Base-by-base conservation (phyloP, 1,284 basidiomycete genomes). In the Paramarasmius palmivorus region DNA sequence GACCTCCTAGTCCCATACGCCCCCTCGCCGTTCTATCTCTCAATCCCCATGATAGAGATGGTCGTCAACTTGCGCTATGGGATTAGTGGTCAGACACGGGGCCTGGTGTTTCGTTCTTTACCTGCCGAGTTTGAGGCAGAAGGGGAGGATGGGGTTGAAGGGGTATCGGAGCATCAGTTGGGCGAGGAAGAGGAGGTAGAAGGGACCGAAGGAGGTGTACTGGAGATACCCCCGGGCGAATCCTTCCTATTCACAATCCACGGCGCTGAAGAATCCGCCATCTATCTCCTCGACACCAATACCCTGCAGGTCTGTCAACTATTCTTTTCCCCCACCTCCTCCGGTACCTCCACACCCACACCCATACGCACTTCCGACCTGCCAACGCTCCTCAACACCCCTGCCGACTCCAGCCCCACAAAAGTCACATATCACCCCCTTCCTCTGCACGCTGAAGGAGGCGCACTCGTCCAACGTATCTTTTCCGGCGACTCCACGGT, bases 31-130 rank as follows among this genome's bases (percentile, higher is more conserved):
- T 29, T 54, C 22, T 73, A 69, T 59, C 66, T 75, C 41, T 65
- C 61, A 60, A 61, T 74, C 34, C 71, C 71, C 9, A 68, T 70
- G 58, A 68, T 73, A 48, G 67, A 73, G 48, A 67, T 72, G 63
- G 48, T 70, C 19, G 59, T 72, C 37, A 73, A 72, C 56, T 62
- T 74, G 32, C 59, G 59, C 20, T 64, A 70, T 58, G 63, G 54
- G 3, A 59, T 73, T 29, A 64, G 57, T 0, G 73, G 72, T 15
- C 65, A 69, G 41, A 64, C 65, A 3, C 60, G 65, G 4, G 70
- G 70, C 6, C 20, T 73, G 17, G 39, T 73, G 63, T 59, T 64
- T 63, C 36, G 14, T 39, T 10, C 38, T 53, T n/a, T 44, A 20
- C 9, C 14, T 26, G 7, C 6, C 20, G 17, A n/a, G n/a, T n/a